Percentiles rank a stretch among this genome's conserved stretches.
These are phyloP conservation scores for Schizothecium vesticola DNA, from an alignment of 495 filamentous ascomycete species.

Conservation along the genomic window DNA sequence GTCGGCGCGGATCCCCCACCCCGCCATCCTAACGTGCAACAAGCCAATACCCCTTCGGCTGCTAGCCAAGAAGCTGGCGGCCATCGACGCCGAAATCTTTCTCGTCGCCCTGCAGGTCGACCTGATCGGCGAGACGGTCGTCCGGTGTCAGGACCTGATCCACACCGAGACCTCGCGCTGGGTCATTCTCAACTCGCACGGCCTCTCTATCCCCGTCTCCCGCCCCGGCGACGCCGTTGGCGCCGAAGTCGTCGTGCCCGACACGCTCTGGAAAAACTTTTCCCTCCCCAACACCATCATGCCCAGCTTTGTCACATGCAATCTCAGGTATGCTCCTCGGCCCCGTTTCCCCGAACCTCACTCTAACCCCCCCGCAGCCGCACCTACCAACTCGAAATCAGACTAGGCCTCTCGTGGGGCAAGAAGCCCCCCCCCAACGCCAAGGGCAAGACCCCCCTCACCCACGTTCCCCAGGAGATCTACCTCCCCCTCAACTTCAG, in stretches of 20 bases:
- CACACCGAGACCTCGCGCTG: conserved; percentile 62
- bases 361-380: conserved; percentile 33
- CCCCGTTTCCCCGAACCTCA: not conserved
- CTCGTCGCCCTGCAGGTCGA: conserved; percentile 76
- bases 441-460: conserved; percentile 17
- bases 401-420: conserved; percentile 62
- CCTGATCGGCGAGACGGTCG: conserved; percentile 69
- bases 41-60: conserved; percentile 76
- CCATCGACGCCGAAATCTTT: conserved; percentile 57
- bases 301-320: conserved; percentile 84
- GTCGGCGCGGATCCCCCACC: conserved; percentile 80
- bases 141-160: conserved; percentile 65
- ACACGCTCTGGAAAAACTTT: conserved; percentile 59
- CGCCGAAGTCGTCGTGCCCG: conserved; percentile 62
- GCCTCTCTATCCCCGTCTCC: conserved; percentile 57
- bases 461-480: conserved; percentile 56
- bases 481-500: conserved; percentile 73
- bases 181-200: conserved; percentile 62
- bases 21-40: conserved; percentile 84
- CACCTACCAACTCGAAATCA: conserved; percentile 75
- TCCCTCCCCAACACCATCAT: conserved; percentile 77
- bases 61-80: conserved; percentile 66
- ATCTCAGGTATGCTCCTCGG: conserved; percentile 49
- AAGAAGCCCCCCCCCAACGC: conserved; percentile 13
- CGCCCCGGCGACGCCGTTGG: conserved; percentile 54